Percentiles rank a stretch among this genome's conserved stretches.
These are phyloP conservation scores for Sugiyamaella floridensis DNA, from an alignment of 805 yeast genomes.

Conservation along the genomic window DNA sequence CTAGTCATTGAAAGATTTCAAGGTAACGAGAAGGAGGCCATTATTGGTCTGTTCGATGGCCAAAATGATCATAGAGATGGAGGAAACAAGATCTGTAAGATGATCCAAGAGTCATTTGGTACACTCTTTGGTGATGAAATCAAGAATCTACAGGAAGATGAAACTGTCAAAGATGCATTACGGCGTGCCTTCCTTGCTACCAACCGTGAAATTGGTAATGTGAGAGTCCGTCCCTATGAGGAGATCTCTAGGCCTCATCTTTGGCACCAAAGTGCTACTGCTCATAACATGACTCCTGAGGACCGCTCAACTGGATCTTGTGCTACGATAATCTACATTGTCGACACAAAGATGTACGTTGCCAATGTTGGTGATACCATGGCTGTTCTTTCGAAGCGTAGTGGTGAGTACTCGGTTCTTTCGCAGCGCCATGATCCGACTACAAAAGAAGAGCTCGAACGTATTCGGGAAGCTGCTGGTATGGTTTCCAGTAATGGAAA, in stretches of 20 bases:
- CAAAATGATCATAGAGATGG: conserved; percentile 38
- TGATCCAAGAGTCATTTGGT: conserved; percentile 67
- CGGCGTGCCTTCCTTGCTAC: conserved; percentile 72
- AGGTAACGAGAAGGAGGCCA: conserved; percentile 73
- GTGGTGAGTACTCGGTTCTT: conserved; percentile 70
- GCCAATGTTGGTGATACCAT: conserved; percentile 91
- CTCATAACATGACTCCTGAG: conserved; percentile 49
- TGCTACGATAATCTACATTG: conserved; percentile 72
- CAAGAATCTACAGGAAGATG: conserved; percentile 38
- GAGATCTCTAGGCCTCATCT: conserved; percentile 34
- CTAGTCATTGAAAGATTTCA: conserved; percentile 81
- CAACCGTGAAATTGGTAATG: conserved; percentile 72
- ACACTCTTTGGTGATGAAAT: conserved; percentile 64
- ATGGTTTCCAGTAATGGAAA: conserved; percentile 78
- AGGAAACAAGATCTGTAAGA: conserved; percentile 47
- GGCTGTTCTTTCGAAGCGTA: conserved; percentile 68
- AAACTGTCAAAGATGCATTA: conserved; percentile 63
- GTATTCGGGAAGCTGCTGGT: conserved; percentile 89
- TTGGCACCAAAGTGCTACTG: conserved; percentile 47
- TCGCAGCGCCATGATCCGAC: conserved; percentile 84
- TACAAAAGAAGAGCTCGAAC: conserved; percentile 50
- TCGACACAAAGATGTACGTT: conserved; percentile 60
- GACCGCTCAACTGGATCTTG: conserved; percentile 81
- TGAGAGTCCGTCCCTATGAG: conserved; percentile 25
- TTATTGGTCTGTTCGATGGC: conserved; percentile 84